These are phyloP conservation scores for Calcarisporium arbuscula DNA, from an alignment of 2,329 filamentous ascomycete species.

Conservation along the genomic window DNA sequence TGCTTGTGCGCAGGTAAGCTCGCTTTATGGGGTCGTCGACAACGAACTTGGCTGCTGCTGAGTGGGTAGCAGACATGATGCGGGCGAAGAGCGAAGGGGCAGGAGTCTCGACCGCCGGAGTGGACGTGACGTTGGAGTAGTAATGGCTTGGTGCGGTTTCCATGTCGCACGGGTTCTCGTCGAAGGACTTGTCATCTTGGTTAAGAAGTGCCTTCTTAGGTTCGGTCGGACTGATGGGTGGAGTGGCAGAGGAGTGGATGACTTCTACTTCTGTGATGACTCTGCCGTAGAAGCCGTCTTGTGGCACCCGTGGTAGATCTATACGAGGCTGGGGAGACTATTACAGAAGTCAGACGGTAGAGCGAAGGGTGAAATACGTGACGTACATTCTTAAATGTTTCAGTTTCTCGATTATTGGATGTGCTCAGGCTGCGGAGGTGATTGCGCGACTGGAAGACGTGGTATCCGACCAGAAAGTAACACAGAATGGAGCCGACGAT, in stretches of 20 bases:
- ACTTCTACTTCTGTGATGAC: conserved; percentile 49
- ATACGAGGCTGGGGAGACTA: conserved; percentile 15
- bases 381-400: conserved; percentile 26
- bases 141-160: conserved; percentile 23
- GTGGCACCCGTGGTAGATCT: conserved; percentile 20
- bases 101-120: conserved; percentile 7
- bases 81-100: conserved; percentile 9
- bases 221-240: conserved; percentile 15
- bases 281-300: conserved; percentile 38
- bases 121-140: conserved; percentile 26
- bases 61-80: conserved; percentile 16
- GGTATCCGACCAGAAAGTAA: conserved; percentile 51
- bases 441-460: conserved; percentile 54
- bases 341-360: background rate
- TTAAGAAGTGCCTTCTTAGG: conserved; percentile 17
- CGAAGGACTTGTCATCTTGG: too few relatives aligned
- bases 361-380: background rate
- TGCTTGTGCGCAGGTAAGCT: conserved; percentile 54
- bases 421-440: conserved; percentile 45
- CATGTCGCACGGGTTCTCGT: too few relatives aligned
- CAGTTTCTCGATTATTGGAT: conserved; percentile 22
- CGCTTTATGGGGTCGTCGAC: conserved; percentile 51
- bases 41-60: conserved; percentile 27
- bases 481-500: conserved; percentile 48
- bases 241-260: conserved; percentile 22